Conservation (phyloP, 2,329 filamentous ascomycete genomes). For the Lachnellula occidentalis region DNA sequence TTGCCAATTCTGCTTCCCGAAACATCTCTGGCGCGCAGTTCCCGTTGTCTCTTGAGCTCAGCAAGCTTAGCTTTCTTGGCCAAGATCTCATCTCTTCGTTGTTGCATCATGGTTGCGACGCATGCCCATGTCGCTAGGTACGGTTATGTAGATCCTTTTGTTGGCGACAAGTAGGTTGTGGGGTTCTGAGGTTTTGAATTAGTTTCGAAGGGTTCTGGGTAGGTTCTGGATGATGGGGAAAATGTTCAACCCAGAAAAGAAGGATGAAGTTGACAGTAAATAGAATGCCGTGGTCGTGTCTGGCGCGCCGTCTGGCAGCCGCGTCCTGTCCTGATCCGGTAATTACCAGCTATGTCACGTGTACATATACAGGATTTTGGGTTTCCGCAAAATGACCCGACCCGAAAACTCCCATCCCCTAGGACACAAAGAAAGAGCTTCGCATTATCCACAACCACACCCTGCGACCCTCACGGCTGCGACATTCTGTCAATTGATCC, state of each 20-base stretch:
- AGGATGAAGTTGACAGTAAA: no score
- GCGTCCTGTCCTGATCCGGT: neutral
- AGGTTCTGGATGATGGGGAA: no score
- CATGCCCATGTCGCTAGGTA: constrained; percentile 25
- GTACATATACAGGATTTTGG: neutral
- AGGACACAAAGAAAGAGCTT: constrained; percentile 18
- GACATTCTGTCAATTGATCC: constrained; percentile 27
- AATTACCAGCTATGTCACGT: neutral
- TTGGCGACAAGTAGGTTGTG: neutral
- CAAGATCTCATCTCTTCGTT: constrained; percentile 91
- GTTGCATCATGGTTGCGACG: constrained; percentile 46
- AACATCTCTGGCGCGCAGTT: constrained; percentile 73
- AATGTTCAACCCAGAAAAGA: no score
- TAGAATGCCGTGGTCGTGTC: neutral
- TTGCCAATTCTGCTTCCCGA: constrained; percentile 63
- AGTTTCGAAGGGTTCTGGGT: no score
- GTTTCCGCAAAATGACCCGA: constrained; percentile 3
- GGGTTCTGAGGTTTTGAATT: neutral
- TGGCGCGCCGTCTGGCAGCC: neutral
- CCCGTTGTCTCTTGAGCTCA: constrained; percentile 89
- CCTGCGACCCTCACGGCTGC: constrained; percentile 15
- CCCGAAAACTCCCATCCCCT: no score
- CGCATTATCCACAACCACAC: constrained; percentile 17
- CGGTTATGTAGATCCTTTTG: neutral
- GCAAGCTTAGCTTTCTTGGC: constrained; percentile 96